Percentiles rank a stretch among this genome's conserved stretches.
Evolutionary conservation across 345 rosid species (phyloP).

Genomic region (Pistacia vera): DNA sequence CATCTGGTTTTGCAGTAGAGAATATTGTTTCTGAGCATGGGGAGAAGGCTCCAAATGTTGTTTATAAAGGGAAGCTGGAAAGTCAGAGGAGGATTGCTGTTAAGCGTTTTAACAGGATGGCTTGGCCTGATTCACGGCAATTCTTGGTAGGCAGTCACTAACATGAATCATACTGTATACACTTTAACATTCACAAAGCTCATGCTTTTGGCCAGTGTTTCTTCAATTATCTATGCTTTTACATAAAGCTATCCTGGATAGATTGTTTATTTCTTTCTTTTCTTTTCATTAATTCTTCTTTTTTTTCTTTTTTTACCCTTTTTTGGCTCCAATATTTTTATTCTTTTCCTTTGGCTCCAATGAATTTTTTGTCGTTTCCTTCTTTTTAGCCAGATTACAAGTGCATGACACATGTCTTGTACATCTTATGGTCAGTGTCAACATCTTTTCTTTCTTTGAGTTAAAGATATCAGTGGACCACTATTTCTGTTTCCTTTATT

Average conservation of each 20-base stretch:
- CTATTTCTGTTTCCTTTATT: neutral
- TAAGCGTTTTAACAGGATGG: constrained; percentile 79
- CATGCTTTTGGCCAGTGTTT: neutral
- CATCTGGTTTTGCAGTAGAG: constrained; percentile 86
- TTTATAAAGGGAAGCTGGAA: constrained; percentile 88
- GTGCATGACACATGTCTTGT: neutral
- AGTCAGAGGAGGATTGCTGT: constrained; percentile 83
- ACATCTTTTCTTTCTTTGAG: neutral
- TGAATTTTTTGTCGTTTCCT: neutral
- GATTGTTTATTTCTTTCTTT: neutral
- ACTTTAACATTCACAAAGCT: neutral
- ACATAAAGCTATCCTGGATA: neutral
- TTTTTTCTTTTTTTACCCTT: too few species aligned
- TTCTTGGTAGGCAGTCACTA: constrained; percentile 54
- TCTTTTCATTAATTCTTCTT: neutral
- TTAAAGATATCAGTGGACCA: neutral
- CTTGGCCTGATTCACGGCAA: constrained; percentile 93
- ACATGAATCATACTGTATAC: neutral
- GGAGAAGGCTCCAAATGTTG: constrained; percentile 95
- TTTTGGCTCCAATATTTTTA: neutral
- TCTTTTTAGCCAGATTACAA: neutral
- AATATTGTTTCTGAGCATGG: constrained; percentile 97
- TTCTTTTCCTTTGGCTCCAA: neutral
- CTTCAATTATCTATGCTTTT: neutral
- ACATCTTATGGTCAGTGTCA: neutral